Conservation (phyloP, 2,329 filamentous ascomycete genomes). For the Metarhizium humberi region DNA sequence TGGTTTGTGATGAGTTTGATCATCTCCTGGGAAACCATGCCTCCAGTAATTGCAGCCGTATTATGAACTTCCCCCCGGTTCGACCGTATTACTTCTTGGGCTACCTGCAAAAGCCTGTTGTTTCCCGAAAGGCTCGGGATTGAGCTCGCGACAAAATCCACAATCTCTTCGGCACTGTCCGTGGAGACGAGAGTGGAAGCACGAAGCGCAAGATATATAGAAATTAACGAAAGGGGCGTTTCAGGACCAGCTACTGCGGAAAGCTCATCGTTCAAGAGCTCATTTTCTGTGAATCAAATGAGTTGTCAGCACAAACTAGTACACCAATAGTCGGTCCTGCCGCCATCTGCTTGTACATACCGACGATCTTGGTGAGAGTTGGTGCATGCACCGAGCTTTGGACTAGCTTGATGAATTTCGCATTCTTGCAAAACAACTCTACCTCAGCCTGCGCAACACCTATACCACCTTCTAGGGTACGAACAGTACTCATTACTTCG, state of each 20-base stretch:
- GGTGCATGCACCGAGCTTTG: constrained; percentile 39
- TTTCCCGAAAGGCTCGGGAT: constrained; percentile 39
- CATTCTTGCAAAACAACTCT: constrained; percentile 91
- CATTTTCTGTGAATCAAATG: constrained; percentile 31
- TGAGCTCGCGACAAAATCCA: constrained; percentile 32
- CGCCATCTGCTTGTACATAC: constrained; percentile 29
- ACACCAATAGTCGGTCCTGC: neutral
- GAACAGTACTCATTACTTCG: constrained; percentile 62
- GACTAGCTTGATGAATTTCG: constrained; percentile 83
- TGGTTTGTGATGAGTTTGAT: constrained; percentile 80
- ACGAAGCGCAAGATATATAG: constrained; percentile 59
- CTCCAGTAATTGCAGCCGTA: constrained; percentile 76
- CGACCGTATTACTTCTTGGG: constrained; percentile 64
- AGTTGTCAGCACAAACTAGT: neutral
- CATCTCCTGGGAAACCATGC: constrained; percentile 91
- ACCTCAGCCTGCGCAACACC: constrained; percentile 63
- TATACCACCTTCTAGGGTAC: constrained; percentile 37
- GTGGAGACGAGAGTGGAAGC: constrained; percentile 38
- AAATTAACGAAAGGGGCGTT: constrained; percentile 50
- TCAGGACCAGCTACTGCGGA: constrained; percentile 34
- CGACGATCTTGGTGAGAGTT: constrained; percentile 41
- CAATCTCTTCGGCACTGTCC: constrained; percentile 43
- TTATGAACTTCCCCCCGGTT: constrained; percentile 87
- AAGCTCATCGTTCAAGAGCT: constrained; percentile 46
- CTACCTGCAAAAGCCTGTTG: constrained; percentile 41